These are phyloP conservation scores for Santalum album DNA, from an alignment of 164 flowering plant species.

Conservation along the genomic window DNA sequence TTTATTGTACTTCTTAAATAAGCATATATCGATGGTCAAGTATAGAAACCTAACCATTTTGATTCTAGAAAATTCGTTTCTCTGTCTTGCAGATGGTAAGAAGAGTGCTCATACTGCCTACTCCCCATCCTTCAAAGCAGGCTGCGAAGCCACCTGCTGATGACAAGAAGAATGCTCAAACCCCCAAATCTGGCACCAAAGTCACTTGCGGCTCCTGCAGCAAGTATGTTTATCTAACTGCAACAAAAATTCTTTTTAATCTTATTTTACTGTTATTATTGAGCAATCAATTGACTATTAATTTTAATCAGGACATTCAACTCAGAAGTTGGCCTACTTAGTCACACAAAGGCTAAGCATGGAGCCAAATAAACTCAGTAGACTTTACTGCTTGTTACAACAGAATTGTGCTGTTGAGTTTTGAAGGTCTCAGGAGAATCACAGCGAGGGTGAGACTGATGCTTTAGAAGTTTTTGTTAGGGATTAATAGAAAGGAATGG, in stretches of 20 bases:
- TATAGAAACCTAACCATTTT: no score
- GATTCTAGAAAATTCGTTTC: neutral
- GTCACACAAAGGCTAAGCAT: slow-evolving; percentile 59
- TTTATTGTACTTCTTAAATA: no score
- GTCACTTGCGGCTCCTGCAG: slow-evolving; percentile 33
- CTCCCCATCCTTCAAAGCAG: slow-evolving; percentile 50
- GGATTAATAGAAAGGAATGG: no score
- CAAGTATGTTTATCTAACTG: slow-evolving; percentile 30
- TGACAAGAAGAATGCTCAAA: slow-evolving; percentile 22
- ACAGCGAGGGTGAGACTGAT: no score
- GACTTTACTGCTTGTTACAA: no score
- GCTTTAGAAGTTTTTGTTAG: no score
- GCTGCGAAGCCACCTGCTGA: slow-evolving; percentile 30
- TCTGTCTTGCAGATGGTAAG: slow-evolving; percentile 32
- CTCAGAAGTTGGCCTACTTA: slow-evolving; percentile 31
- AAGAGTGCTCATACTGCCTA: slow-evolving; percentile 43
- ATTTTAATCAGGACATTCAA: slow-evolving; percentile 30
- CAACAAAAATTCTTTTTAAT: neutral
- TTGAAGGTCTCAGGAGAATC: no score
- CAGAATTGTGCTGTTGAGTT: no score
- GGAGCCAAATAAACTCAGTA: slow-evolving; percentile 13
- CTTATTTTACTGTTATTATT: neutral
- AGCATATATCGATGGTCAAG: no score
- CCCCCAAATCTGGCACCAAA: slow-evolving; percentile 37
- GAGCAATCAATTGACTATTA: neutral